Percentiles rank a stretch among this genome's conserved stretches.
Evolutionary conservation across 352 stramenopile genomes (phyloP).

Genomic region (Pythium plurisporium): DNA sequence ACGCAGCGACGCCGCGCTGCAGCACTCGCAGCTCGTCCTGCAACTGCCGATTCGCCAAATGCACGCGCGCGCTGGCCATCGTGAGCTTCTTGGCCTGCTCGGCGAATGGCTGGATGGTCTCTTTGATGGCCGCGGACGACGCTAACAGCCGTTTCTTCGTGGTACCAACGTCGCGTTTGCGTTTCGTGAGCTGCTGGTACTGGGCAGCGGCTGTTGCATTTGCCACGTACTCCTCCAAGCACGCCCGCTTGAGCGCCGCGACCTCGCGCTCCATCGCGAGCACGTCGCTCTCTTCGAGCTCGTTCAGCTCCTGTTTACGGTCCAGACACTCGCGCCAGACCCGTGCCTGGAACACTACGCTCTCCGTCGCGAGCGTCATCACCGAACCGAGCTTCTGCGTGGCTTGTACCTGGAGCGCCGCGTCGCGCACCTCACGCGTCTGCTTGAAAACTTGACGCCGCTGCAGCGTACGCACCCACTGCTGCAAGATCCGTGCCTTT

Average conservation of each 20-base stretch:
- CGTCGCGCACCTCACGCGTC: constrained; percentile 22
- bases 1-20: constrained; percentile 29
- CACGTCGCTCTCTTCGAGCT: constrained; percentile 39
- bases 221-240: constrained; percentile 38
- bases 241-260: constrained; percentile 37
- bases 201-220: constrained; percentile 33
- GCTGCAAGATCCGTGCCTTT: constrained; percentile 45
- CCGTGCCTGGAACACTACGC: constrained; percentile 59
- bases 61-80: constrained; percentile 33
- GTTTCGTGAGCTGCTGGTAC: constrained; percentile 29
- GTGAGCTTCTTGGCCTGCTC: constrained; percentile 52
- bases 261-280: constrained; percentile 42
- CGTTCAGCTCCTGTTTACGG: constrained; percentile 33
- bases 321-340: constrained; percentile 69
- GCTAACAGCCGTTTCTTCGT: constrained; percentile 22
- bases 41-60: constrained; percentile 45
- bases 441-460: constrained; percentile 54
- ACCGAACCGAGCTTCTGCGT: constrained; percentile 29
- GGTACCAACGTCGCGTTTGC: constrained; percentile 32
- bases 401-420: constrained; percentile 22
- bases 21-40: constrained; percentile 45
- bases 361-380: constrained; percentile 29
- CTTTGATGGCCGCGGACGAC: constrained; percentile 36
- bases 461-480: constrained; percentile 67
- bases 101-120: constrained; percentile 55